These are phyloP conservation scores for Zygosaccharomyces bailii DNA, from an alignment of 805 yeast genomes.

Conservation along the genomic window DNA sequence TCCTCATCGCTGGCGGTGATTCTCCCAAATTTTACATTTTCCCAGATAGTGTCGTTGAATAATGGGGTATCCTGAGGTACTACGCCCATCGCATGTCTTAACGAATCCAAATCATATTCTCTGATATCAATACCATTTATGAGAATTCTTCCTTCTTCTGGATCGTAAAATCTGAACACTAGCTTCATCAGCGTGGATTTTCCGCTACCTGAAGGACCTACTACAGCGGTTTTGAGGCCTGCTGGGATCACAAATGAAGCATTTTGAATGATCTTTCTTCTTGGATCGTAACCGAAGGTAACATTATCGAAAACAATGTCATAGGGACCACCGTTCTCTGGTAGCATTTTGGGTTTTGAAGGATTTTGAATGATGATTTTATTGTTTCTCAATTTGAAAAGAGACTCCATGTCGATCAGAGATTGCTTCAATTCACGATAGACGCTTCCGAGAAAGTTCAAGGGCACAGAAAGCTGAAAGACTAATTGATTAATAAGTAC, in stretches of 20 bases:
- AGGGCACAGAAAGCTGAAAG: slow-evolving; percentile 91
- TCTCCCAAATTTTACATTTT: slow-evolving; percentile 84
- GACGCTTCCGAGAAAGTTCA: slow-evolving; percentile 92
- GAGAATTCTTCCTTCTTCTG: slow-evolving; percentile 66
- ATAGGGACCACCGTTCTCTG: slow-evolving; percentile 46
- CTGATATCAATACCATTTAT: slow-evolving; percentile 88
- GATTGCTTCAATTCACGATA: slow-evolving; percentile 93
- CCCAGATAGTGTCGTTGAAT: slow-evolving; percentile 84
- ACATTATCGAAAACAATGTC: slow-evolving; percentile 88
- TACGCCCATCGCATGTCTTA: slow-evolving; percentile 76
- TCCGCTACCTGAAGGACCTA: slow-evolving; percentile 96
- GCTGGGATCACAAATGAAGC: slow-evolving; percentile 85
- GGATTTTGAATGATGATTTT: slow-evolving; percentile 61
- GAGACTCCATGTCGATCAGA: slow-evolving; percentile 89
- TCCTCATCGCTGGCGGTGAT: slow-evolving; percentile 70
- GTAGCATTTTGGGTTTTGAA: slow-evolving; percentile 58
- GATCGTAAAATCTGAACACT: slow-evolving; percentile 88
- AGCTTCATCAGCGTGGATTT: slow-evolving; percentile 84
- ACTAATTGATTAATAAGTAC: slow-evolving; percentile 94
- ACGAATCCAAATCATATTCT: slow-evolving; percentile 67
- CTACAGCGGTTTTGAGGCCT: slow-evolving; percentile 88
- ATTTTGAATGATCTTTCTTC: slow-evolving; percentile 76
- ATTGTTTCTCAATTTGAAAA: slow-evolving; percentile 79
- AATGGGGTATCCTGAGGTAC: slow-evolving; percentile 98
- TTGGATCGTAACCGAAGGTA: slow-evolving; percentile 86